phyloP scores from a whole-genome alignment of 768 basidiomycete species.

The Leccinum disarticulatum region DNA sequence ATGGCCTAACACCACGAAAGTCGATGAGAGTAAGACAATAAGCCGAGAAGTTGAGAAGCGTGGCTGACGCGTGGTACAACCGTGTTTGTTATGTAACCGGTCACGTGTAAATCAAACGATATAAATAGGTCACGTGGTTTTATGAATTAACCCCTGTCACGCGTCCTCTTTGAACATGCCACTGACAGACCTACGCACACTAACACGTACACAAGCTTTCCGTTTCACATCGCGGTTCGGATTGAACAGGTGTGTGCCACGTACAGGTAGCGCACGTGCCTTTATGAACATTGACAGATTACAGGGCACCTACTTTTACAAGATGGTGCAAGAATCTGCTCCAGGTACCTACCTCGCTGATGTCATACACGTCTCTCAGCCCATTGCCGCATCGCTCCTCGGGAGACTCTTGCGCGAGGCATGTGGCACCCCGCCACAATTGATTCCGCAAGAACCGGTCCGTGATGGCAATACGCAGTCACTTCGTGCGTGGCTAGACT shows the following conservation, averaged over 20 bases:
- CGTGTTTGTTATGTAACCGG: slow-evolving; percentile 32
- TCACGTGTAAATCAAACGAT: background rate
- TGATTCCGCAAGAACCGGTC: background rate
- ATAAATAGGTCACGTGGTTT: background rate
- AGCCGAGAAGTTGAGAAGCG: slow-evolving; percentile 3
- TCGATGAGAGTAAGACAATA: slow-evolving; percentile 1
- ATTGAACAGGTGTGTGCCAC: slow-evolving; percentile 1
- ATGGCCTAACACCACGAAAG: slow-evolving; percentile 51
- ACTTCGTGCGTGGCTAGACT: background rate
- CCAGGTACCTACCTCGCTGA: slow-evolving; percentile 1
- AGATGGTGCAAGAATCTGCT: background rate
- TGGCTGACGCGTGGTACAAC: slow-evolving; percentile 16
- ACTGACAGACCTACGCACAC: background rate
- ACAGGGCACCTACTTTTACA: slow-evolving; percentile 2
- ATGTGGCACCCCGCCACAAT: background rate
- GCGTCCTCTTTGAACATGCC: background rate
- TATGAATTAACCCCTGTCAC: slow-evolving; percentile 23
- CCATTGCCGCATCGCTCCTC: background rate
- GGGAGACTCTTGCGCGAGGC: slow-evolving; percentile 8
- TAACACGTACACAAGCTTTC: background rate
- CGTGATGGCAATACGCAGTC: background rate
- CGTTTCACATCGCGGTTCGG: background rate
- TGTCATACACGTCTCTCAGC: background rate
- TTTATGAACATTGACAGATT: background rate
- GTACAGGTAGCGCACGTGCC: background rate